A percentile compares a stretch with the other conserved stretches of the same genome.
Evolutionary conservation across 352 stramenopile species (phyloP).

Genomic region (Phytopythium litorale): DNA sequence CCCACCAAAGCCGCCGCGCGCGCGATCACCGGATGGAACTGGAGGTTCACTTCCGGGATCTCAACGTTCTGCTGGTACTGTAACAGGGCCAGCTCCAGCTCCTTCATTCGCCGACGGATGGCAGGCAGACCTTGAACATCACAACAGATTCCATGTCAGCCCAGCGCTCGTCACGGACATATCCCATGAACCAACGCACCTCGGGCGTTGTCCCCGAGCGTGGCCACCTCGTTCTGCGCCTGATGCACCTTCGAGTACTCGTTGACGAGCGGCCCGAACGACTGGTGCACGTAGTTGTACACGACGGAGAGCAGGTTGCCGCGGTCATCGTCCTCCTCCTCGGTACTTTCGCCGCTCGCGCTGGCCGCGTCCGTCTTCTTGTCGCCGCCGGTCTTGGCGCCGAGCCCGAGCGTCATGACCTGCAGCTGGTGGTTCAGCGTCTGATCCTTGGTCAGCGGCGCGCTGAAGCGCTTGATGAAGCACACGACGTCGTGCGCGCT

Average conservation of each 20-base stretch:
- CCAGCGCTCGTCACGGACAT: background rate
- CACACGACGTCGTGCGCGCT: slow-evolving; percentile 74
- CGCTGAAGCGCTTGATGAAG: slow-evolving; percentile 83
- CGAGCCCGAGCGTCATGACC: slow-evolving; percentile 82
- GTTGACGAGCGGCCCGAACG: slow-evolving; percentile 80
- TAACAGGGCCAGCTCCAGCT: slow-evolving; percentile 92
- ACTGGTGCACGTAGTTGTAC: slow-evolving; percentile 89
- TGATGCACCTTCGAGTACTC: slow-evolving; percentile 85
- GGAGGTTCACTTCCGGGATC: slow-evolving; percentile 91
- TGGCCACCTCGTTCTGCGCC: slow-evolving; percentile 61
- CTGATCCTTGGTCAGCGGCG: slow-evolving; percentile 58
- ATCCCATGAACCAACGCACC: slow-evolving; percentile 15
- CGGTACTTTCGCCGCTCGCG: slow-evolving; percentile 51
- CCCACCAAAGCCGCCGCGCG: slow-evolving; percentile 57
- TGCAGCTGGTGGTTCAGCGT: slow-evolving; percentile 82
- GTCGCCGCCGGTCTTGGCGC: slow-evolving; percentile 28
- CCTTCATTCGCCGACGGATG: slow-evolving; percentile 90
- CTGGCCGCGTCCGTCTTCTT: slow-evolving; percentile 20
- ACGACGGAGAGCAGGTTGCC: slow-evolving; percentile 75
- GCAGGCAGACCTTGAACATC: slow-evolving; percentile 61
- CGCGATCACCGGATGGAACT: slow-evolving; percentile 87
- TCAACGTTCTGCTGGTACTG: slow-evolving; percentile 95
- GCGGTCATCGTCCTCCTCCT: slow-evolving; percentile 58
- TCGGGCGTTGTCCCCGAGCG: slow-evolving; percentile 59
- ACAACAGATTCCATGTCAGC: background rate